Percentiles rank a stretch among this genome's conserved stretches.
phyloP scores from a whole-genome alignment of 106 monocot genomes.

The Dioscorea alata region DNA sequence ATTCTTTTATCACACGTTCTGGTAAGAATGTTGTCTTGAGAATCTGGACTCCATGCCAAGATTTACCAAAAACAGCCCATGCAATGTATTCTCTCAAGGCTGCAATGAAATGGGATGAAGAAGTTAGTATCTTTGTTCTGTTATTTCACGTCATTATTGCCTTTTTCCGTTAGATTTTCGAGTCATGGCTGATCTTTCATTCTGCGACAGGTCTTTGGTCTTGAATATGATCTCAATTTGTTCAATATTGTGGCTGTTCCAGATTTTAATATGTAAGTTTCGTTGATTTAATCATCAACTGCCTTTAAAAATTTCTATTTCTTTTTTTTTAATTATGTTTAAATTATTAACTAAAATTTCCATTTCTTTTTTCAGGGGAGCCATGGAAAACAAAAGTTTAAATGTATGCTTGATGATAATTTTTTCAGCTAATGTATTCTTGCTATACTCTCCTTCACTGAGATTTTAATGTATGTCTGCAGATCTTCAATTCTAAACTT shows the following conservation, averaged over 20 bases:
- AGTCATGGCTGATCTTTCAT: constrained; percentile 4
- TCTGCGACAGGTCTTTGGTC: constrained; percentile 81
- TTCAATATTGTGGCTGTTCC: constrained; percentile 99
- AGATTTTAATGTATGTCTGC: constrained; percentile 18
- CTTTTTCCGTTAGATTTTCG: background rate
- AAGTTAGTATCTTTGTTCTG: constrained; percentile 39
- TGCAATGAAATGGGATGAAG: constrained; percentile 99
- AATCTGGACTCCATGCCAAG: constrained; percentile 90
- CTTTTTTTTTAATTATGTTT: background rate
- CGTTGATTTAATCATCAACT: no score
- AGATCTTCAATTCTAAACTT: constrained; percentile 97
- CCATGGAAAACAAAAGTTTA: constrained; percentile 99
- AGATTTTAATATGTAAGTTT: constrained; percentile 95
- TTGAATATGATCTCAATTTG: constrained; percentile 95
- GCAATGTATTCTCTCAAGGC: constrained; percentile 99
- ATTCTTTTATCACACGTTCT: constrained; percentile 73
- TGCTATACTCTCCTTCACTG: background rate
- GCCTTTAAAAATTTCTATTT: background rate
- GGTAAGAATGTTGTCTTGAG: constrained; percentile 69
- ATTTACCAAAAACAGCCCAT: constrained; percentile 94
- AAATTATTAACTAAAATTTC: background rate
- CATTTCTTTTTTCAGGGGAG: constrained; percentile 72
- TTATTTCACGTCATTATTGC: background rate
- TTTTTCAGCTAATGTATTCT: background rate
- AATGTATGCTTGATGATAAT: constrained; percentile 54